Evolutionary conservation across 805 yeast genomes (phyloP), one percentile per base, ranked within the genome.

Genomic region (Jamesozyma gamospora): DNA sequence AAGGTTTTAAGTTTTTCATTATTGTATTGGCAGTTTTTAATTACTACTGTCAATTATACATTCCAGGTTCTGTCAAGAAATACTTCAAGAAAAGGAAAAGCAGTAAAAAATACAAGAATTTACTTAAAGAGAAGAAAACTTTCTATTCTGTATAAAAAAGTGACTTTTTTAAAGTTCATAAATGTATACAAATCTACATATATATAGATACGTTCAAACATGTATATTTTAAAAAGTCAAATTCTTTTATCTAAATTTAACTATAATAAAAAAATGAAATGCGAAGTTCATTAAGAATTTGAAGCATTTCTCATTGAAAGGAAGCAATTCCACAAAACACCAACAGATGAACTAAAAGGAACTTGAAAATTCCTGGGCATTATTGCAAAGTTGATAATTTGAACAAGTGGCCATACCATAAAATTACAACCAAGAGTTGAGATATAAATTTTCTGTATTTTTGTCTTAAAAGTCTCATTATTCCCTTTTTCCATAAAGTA

Each of bases 241-340:
- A 21, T 21, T 5, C 24, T 21, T 21, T 27, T 27, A n/a, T 11
- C 14, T 5, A 6, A 27, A 27, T 12, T 21, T 8, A 21, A 21
- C 14, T 4, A 12, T 6, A 13, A 21, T 21, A 4, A 11, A 10
- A 11, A 18, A 17, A 14, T 29, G 12, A 15, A 10, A n/a, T 16
- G 13, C 4, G n/a, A 19, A n/a, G 12, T 11, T 36, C 27, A 38
- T 28, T 35, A 25, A n/a, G 51, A 50, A 35, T 54, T 55, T 1
- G 70, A 62, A 3, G 85, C 79, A 50, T 85, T 85, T 52, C 83
- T 69, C 72, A 84, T 76, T 0, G 95, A 86, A 36, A 90, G 65
- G 64, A 82, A 88, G 39, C 96, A 87, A 56, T 92, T 90, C 97
- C 98, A 90, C 28, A 90, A 64, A 15, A 90, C 94, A 24, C 95